Base-by-base conservation (phyloP, 140 eudicot genomes). In the Stevia rebaudiana region DNA sequence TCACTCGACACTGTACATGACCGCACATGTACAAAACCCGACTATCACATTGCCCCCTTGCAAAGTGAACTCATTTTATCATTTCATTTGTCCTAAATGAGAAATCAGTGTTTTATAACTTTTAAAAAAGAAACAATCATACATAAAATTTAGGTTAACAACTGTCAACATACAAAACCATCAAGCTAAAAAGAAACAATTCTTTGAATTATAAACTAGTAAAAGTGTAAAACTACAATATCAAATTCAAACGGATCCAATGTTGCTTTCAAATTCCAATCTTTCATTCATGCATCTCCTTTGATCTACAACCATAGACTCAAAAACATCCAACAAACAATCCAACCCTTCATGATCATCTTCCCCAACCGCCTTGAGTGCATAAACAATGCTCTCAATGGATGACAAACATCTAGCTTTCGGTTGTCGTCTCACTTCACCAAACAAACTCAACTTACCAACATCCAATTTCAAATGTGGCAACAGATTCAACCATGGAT, bases 221-320 rank as follows among this genome's bases (percentile, higher is more conserved):
- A 8, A 33, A 55, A 43, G 47, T 31, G 59, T 41, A 74, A 59
- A 28, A 28, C 2, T 28, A 1, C 33, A 28, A 28, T 1, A 1
- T 28, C 25, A 48, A 47, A 59, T 49, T 59, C 40, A 18, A 35
- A 17, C 60, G 30, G 47, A 36, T 25, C 9, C 4, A 59, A 30
- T 50, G 6, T 31, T 43, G 40, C 51, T 68, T 61, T 61, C 83
- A 82, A 35, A 46, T 2, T 65, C 65, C 80, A 90, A 47, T 49
- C 88, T 62, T 74, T 90, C 95, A 68, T 82, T 54, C 75, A 72
- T 85, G 70, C 86, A 84, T 30, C 86, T 74, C 79, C 98, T 82
- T 66, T 91, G 98, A 71, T 87, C 96, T 0, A 53, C 85, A 53
- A 91, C 81, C 98, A 91, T 91, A 15, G 98, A 91, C 64, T 79